Evolutionary conservation across 2,329 filamentous ascomycete species (phyloP), one percentile per base, ranked within the genome.

Genomic region (Talaromyces sp.): DNA sequence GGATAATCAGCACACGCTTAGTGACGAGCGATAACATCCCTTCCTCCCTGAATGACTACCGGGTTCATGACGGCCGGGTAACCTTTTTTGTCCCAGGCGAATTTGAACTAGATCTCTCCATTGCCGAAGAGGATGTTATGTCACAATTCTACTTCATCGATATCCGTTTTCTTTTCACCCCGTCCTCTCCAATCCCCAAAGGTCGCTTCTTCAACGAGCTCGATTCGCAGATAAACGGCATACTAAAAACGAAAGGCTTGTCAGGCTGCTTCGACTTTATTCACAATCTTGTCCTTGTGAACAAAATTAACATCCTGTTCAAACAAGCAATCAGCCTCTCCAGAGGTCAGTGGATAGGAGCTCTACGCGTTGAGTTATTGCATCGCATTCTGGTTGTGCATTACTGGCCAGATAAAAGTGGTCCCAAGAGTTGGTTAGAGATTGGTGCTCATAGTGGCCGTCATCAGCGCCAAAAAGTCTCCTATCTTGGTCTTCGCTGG

Each of bases 91-190:
- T 98, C 1, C 81, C 86, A 2, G 86, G 87, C 62, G 94, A 98
- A 75, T 97, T 97, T 71, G 94, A 98, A 75, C 87, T 98, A 22
- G 95, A 98, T 74, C 84, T 99, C 60, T 93, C 93, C 0, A 90
- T 98, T 68, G 92, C 91, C 19, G 90, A 93, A 70, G 93, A 98
- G 73, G 90, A 95, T 69, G 86, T 88, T 19, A 83, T 88, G 37
- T 90, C 90, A 62, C 93, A 96, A 71, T 96, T 96, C 74, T 97
- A 90, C 83, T 97, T 98, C 74, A 91, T 98, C 67, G 93, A 98
- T 75, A 88, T 98, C 71, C 87, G 93, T 66, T 93, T 96, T 70
- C 81, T 88, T 14, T 99, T 96, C 75, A 83, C 82, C 9, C 94
- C 94, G 1, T 83, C 88, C 8, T 81, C 84, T 0, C 84, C 90